A percentile compares a stretch with the other conserved stretches of the same genome.
Conservation (phyloP, 768 basidiomycete species). For the Pleurotus pulmonarius region DNA sequence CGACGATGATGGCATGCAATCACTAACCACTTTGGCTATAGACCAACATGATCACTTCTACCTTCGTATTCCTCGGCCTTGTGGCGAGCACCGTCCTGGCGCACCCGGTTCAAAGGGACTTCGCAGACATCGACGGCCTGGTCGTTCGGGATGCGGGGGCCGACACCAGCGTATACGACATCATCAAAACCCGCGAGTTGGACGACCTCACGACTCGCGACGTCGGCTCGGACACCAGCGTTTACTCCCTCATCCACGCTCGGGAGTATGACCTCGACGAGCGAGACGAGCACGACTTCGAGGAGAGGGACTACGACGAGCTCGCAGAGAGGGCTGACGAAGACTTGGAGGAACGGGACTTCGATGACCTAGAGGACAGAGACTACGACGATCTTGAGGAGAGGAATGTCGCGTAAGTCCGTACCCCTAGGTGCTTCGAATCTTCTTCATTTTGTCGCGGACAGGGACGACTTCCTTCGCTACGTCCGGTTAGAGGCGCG, state of each 20-base stretch:
- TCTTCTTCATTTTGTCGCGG: no score
- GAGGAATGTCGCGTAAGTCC: not conserved
- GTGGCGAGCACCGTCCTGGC: not conserved
- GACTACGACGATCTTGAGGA: not conserved
- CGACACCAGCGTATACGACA: not conserved
- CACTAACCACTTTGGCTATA: not conserved
- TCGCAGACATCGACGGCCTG: not conserved
- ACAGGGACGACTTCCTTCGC: not conserved
- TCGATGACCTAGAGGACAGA: not conserved
- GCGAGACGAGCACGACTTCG: not conserved
- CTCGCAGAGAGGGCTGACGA: not conserved
- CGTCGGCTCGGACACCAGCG: not conserved
- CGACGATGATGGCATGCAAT: no score
- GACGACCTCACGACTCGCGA: not conserved
- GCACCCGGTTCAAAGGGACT: not conserved
- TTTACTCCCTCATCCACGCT: not conserved
- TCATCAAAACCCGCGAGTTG: not conserved
- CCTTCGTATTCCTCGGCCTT: not conserved
- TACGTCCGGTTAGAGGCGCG: not conserved
- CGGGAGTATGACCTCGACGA: not conserved
- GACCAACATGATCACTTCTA: not conserved
- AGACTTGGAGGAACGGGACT: not conserved
- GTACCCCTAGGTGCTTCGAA: no score
- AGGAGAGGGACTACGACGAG: not conserved
- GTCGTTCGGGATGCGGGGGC: not conserved